phyloP scores from a whole-genome alignment of 306 rosid species.

The Pyrus pyrifolia region DNA sequence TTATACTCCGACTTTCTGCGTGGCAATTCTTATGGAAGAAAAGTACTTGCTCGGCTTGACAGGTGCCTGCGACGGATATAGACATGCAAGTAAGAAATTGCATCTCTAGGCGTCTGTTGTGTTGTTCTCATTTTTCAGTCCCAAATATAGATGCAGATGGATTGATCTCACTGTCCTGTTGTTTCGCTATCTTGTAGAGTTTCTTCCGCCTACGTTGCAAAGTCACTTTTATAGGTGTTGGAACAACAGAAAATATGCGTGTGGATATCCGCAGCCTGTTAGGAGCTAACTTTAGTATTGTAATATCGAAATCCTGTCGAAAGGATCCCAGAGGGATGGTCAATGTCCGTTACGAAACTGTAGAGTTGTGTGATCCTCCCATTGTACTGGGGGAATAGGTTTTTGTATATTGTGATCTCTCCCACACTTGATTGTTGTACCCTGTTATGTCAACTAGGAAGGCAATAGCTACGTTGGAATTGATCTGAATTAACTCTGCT shows the following conservation, averaged over 20 bases:
- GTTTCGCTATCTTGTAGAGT: neutral
- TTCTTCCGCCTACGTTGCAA: neutral
- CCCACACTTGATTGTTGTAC: neutral
- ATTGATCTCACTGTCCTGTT: neutral
- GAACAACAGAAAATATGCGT: neutral
- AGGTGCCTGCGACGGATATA: constrained; percentile 12
- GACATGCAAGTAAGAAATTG: constrained; percentile 2
- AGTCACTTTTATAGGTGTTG: neutral
- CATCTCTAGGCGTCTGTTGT: neutral
- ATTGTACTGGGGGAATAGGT: neutral
- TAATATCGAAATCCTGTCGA: neutral
- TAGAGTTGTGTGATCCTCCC: constrained; percentile 7
- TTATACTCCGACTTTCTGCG: constrained; percentile 25
- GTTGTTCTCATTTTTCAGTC: neutral
- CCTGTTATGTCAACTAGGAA: neutral
- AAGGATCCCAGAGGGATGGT: neutral
- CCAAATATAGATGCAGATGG: neutral
- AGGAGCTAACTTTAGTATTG: constrained; percentile 4
- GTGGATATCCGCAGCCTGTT: neutral
- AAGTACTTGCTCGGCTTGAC: constrained; percentile 34
- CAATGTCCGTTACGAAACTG: neutral
- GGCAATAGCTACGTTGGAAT: neutral
- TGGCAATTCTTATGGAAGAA: constrained; percentile 39
- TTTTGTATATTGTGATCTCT: neutral
- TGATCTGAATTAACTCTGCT: neutral